Base-by-base conservation (phyloP, 2,329 filamentous ascomycete genomes). In the Fusarium sp. region DNA sequence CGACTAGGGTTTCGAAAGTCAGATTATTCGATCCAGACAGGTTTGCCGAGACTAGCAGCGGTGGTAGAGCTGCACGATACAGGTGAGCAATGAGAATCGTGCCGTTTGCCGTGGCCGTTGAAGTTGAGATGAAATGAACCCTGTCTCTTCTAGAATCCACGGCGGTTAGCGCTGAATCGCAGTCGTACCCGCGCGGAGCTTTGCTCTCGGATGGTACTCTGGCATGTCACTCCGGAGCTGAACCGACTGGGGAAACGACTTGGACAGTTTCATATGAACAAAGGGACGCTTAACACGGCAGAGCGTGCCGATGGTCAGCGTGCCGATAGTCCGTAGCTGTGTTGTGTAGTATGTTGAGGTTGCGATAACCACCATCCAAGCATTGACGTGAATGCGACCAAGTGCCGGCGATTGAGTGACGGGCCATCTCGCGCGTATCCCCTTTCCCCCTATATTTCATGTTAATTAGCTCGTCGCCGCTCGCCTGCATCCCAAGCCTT, bases 31-130 rank as follows among this genome's bases (percentile, higher is more conserved):
- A 64, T 69, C 27, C 6, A 73, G 61, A 56, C 45, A 62, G 61
- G 61, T 32, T 27, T 35, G 25, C 38, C 32, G 64, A 59, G 66
- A 62, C 69, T 69, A 45, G 43, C 69, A 71, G 37, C 58, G 72
- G 73, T 63, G 65, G 75, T 10, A 68, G 65, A 59, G 47, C 58
- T 71, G 73, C 70, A 73, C 33, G 40, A 64, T 71, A 54, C 67
- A 65, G 72, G 63, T 75, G 69, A 62, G 63, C 37, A 56, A 75
- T 60, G 56, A 67, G 25, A 33, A 60, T 25, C 30, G 30, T 63
- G 58, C 65, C 58, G 66, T 50, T 22, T 33, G 40, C 71, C 43
- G 56, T 40, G 33, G 56, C 14, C 17, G 25, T 30, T 57, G n/a
- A 38, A 47, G 63, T 64, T 22, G 60, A 50, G 62, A 52, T 38